A percentile compares a stretch with the other conserved stretches of the same genome.
Evolutionary conservation across 192 early-diverging fungal genomes (phyloP).

Genomic region (Lobosporangium transversale): DNA sequence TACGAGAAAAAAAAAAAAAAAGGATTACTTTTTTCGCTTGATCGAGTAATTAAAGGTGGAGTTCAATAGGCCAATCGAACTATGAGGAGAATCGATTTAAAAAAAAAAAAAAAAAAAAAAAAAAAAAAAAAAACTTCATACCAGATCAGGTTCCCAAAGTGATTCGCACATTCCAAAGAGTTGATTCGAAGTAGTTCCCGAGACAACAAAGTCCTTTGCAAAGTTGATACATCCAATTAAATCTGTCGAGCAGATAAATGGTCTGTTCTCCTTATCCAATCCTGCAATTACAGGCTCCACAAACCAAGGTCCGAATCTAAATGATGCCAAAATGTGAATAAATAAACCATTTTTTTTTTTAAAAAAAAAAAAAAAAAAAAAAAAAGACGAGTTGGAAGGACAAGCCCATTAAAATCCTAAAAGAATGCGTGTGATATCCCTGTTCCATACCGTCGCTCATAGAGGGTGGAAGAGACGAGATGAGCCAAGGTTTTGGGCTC

Average conservation of each 20-base stretch:
- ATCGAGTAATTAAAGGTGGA: no score
- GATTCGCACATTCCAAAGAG: constrained; percentile 97
- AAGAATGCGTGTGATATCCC: neutral
- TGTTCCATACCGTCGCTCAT: constrained; percentile 78
- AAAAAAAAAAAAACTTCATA: constrained; percentile 38
- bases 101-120: neutral
- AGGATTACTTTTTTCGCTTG: no score
- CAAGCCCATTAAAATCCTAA: neutral
- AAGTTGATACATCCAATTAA: constrained; percentile 94
- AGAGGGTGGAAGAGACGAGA: constrained; percentile 94
- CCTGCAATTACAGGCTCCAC: constrained; percentile 96
- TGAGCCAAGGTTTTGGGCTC: constrained; percentile 92
- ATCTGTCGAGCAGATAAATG: constrained; percentile 95
- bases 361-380: no score
- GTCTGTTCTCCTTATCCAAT: constrained; percentile 86
- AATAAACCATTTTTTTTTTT: no score
- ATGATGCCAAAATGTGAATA: no score
- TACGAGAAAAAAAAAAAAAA: no score
- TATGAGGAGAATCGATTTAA: neutral
- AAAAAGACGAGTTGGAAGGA: no score
- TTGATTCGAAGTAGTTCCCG: constrained; percentile 85
- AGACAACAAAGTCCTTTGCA: constrained; percentile 95
- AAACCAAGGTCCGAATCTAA: constrained; percentile 97
- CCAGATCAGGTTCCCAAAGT: constrained; percentile 97
- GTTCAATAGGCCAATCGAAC: no score